Conservation (phyloP, 164 flowering plant species). For the Chloranthus sessilifolius region DNA sequence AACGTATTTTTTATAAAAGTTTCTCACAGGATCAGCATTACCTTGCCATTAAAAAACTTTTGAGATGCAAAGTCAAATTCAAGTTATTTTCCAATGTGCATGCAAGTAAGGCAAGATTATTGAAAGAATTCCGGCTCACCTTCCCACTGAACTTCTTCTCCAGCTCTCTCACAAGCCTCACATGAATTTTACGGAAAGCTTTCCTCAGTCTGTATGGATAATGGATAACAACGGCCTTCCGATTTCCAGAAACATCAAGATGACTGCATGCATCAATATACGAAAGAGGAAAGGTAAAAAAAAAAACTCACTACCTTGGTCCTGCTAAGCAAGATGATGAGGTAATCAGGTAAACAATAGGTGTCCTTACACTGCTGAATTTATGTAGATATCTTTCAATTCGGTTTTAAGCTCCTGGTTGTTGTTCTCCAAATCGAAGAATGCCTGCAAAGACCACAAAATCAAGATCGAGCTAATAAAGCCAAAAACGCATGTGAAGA, state of each 20-base stretch:
- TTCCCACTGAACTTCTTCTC: slow-evolving; percentile 97
- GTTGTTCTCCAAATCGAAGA: slow-evolving; percentile 69
- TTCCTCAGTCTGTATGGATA: slow-evolving; percentile 82
- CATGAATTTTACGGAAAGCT: slow-evolving; percentile 76
- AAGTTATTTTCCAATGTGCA: too few species aligned
- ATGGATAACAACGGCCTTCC: slow-evolving; percentile 79
- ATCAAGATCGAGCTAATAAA: not conserved
- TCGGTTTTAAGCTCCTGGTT: slow-evolving; percentile 66
- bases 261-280: slow-evolving; percentile 41
- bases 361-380: slow-evolving; percentile 53
- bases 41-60: too few species aligned
- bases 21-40: too few species aligned
- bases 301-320: not conserved
- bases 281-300: not conserved
- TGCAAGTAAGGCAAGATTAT: too few species aligned
- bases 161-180: slow-evolving; percentile 79
- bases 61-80: too few species aligned
- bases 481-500: not conserved
- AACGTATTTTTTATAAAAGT: too few species aligned
- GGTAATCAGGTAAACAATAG: not conserved
- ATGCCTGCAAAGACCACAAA: slow-evolving; percentile 34
- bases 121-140: slow-evolving; percentile 27
- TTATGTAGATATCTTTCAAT: slow-evolving; percentile 70
- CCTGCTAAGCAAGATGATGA: not conserved
- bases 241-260: slow-evolving; percentile 70